Evolutionary conservation across 768 basidiomycete species (phyloP), one percentile per base, ranked within the genome.

Genomic region (Macrolepiota dolichaula): DNA sequence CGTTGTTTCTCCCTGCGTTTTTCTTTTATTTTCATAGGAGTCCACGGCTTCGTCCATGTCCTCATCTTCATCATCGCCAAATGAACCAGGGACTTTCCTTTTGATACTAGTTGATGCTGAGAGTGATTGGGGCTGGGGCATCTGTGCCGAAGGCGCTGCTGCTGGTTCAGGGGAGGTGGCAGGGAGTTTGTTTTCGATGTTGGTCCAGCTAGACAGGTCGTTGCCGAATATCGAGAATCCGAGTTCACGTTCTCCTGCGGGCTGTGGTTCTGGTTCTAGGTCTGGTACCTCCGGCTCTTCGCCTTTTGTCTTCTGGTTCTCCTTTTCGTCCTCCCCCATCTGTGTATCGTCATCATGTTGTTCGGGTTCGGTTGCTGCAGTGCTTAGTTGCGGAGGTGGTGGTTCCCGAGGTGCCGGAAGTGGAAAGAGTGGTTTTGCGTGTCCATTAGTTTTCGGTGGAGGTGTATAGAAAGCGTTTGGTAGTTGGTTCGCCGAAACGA

Each of bases 381-480:
- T 24, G 60, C 24, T 29, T 47, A 32, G 24, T n/a, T 44, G 36
- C 49, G 52, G 24, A 54, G 24, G 32, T 38, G 51, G 44, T 35
- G 50, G 51, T 46, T 42, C 62, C 19, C 5, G 42, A 44, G 42
- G 42, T n/a, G 29, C 29, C 68, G 49, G 69, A 70, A 35, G 65
- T 35, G 67, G 74, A 56, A 73, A 74, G 0, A 68, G 64, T 12
- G 71, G 69, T 62, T 77, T 77, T n/a, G 75, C 17, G 64, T 65
- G 62, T 67, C 69, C 1, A 69, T 57, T 11, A 72, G 64, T 3
- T 84, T 80, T 0, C 85, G 87, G 38, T 80, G 77, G 67, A 36
- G 59, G 59, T 12, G 40, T 61, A 50, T 85, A 90, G 68, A 91
- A 91, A 3, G 89, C 89, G 63, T 90, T 91, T 24, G 76, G 78